Evolutionary conservation across 75 land plant species (phyloP).

Genomic region (Picea sitchensis): DNA sequence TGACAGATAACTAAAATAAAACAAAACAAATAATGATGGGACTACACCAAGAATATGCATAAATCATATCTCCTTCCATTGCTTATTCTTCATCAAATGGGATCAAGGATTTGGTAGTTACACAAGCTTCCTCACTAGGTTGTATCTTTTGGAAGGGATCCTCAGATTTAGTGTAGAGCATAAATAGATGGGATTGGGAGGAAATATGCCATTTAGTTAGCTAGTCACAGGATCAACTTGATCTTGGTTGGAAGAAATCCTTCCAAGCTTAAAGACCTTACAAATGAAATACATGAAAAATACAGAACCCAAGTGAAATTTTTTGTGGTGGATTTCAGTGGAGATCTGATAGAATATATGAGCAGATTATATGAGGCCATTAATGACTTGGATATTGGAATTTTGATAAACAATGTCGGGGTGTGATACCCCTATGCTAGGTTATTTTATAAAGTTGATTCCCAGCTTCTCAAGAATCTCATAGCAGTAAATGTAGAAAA

Average conservation of each 20-base stretch:
- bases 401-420: too few species aligned
- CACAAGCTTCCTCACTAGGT: too few species aligned
- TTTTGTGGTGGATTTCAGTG: constrained; percentile 72
- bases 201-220: constrained; percentile 62
- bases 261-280: constrained; percentile 55
- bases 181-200: constrained; percentile 42
- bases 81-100: too few species aligned
- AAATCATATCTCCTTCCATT: too few species aligned
- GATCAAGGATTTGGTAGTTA: too few species aligned
- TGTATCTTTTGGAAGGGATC: too few species aligned
- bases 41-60: too few species aligned
- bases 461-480: constrained; percentile 14
- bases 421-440: constrained; percentile 71
- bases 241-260: constrained; percentile 26
- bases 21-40: too few species aligned
- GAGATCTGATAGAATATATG: constrained; percentile 43
- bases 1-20: too few species aligned
- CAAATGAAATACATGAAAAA: constrained; percentile 50
- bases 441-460: constrained; percentile 80
- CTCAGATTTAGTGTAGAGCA: too few species aligned
- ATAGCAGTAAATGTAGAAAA: too few species aligned
- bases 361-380: constrained; percentile 25
- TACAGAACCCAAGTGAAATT: constrained; percentile 36
- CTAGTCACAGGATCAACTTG: constrained; percentile 61
- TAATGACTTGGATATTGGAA: too few species aligned